phyloP scores from a whole-genome alignment of 192 early-diverging fungal species.

The Rhizophagus prolifer region DNA sequence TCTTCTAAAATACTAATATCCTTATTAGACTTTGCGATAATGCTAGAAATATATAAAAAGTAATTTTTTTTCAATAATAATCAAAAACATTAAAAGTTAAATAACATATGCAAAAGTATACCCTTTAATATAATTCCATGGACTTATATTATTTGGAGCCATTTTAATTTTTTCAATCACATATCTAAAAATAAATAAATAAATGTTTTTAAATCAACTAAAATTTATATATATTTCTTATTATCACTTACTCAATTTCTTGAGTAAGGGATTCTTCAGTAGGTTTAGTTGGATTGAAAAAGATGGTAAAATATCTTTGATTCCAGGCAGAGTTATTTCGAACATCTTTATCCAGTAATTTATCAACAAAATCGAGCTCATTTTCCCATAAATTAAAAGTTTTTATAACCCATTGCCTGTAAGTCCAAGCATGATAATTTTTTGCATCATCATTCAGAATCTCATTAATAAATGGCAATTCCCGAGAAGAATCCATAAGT shows the following conservation, averaged over 20 bases:
- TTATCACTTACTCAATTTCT: conserved; percentile 68
- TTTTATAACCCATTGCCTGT: conserved; percentile 90
- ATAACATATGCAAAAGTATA: conserved; percentile 31
- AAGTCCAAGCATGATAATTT: conserved; percentile 99
- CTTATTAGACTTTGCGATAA: conserved; percentile 38
- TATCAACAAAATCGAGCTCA: conserved; percentile 76
- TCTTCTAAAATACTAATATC: conserved; percentile 40
- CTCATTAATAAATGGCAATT: conserved; percentile 70
- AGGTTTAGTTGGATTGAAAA: conserved; percentile 36
- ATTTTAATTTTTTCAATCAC: conserved; percentile 65
- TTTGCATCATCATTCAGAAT: conserved; percentile 83
- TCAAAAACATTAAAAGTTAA: background rate
- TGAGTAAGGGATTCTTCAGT: conserved; percentile 45
- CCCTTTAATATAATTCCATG: conserved; percentile 90
- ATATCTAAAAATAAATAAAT: conserved; percentile 46
- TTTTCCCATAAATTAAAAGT: conserved; percentile 75
- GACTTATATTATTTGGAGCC: conserved; percentile 89
- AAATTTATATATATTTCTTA: background rate
- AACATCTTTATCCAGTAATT: conserved; percentile 75
- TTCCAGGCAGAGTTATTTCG: conserved; percentile 99
- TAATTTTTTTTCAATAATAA: background rate
- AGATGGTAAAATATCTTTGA: conserved; percentile 84
- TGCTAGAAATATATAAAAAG: conserved; percentile 26
- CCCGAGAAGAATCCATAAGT: conserved; percentile 52
- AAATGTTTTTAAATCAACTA: conserved; percentile 6